phyloP scores from a whole-genome alignment of 495 filamentous ascomycete species.

The Aspergillus nidulans region DNA sequence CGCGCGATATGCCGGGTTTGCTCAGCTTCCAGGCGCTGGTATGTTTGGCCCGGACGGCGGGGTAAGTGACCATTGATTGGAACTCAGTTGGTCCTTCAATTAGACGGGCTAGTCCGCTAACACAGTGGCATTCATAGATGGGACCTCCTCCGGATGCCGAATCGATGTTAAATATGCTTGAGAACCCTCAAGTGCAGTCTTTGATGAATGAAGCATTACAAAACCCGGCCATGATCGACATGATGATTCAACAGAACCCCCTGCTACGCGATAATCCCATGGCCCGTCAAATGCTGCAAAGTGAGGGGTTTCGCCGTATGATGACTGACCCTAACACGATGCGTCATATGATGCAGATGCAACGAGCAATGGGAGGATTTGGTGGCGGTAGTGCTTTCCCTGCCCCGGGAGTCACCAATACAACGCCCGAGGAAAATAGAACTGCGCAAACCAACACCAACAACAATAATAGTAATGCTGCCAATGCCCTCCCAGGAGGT shows the following conservation, averaged over 20 bases:
- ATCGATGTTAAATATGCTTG: constrained; percentile 75
- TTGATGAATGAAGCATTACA: constrained; percentile 90
- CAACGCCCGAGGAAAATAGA: constrained; percentile 44
- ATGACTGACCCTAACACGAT: constrained; percentile 89
- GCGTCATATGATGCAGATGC: constrained; percentile 74
- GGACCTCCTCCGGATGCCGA: constrained; percentile 79
- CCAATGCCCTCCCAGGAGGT: constrained; percentile 15
- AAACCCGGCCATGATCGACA: constrained; percentile 86
- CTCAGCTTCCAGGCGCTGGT: constrained; percentile 78
- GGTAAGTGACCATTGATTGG: constrained; percentile 52
- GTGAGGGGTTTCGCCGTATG: constrained; percentile 84
- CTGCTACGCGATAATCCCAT: constrained; percentile 81
- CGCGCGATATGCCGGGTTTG: constrained; percentile 88
- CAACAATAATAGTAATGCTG: constrained; percentile 25
- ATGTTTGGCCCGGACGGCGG: constrained; percentile 97
- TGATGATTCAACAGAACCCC: constrained; percentile 87
- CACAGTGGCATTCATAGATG: constrained; percentile 57
- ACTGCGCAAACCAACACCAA: constrained; percentile 22
- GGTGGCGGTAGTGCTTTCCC: constrained; percentile 62
- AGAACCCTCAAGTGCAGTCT: constrained; percentile 75
- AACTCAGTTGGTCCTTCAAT: neutral
- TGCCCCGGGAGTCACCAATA: constrained; percentile 84
- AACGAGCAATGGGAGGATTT: constrained; percentile 61
- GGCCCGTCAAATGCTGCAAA: constrained; percentile 77
- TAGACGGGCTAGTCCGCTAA: constrained; percentile 16